Evolutionary conservation across 2,329 filamentous ascomycete species (phyloP), one percentile per base, ranked within the genome.

Genomic region (Pseudogymnoascus sp.): DNA sequence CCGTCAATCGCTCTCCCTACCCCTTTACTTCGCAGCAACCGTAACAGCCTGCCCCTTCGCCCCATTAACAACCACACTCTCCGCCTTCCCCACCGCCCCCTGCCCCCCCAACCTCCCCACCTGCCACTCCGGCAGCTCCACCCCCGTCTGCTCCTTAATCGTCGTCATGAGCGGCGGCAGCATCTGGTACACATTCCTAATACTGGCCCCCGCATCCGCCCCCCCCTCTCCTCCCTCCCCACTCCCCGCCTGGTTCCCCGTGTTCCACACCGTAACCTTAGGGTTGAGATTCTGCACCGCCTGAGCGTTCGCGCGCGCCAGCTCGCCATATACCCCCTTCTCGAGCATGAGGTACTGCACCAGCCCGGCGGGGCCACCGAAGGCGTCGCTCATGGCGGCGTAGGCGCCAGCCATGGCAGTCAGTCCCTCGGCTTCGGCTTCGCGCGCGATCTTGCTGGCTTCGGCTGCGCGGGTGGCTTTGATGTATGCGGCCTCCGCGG

Each of bases 251-350:
- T 82, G 77, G 60, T 77, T 74, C 47, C 89, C 89, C 8, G 91
- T 96, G 73, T 91, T 95, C 91, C 91, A 96, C 26, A 93, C 86
- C 66, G 87, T 92, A 78, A 96, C 95, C 87, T 96, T 96, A 68
- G 91, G 91, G 74, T 92, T 84, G 68, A 96, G 77, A 26, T 91
- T 91, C 61, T 84, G 81, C 72, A 96, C 84, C 33, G 90, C 91
- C 33, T 81, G 74, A 57, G 88, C 90, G 70, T 96, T 96, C 60
- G 89, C 90, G 69, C 88, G 82, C 64, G 91, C 91, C 60, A 96
- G 83, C 69, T 87, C 83, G 72, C 90, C 83, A 74, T 91, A 93
- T 0, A 88, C 90, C 69, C 87, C 87, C 75, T 88, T 88, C 78
- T 93, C 87, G 72, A 96, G 86, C 91, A 96, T 96, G 77, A 93